A percentile compares a stretch with the other conserved stretches of the same genome.
phyloP scores from a whole-genome alignment of 2,329 filamentous ascomycete species.

The Claviceps sorghi region DNA sequence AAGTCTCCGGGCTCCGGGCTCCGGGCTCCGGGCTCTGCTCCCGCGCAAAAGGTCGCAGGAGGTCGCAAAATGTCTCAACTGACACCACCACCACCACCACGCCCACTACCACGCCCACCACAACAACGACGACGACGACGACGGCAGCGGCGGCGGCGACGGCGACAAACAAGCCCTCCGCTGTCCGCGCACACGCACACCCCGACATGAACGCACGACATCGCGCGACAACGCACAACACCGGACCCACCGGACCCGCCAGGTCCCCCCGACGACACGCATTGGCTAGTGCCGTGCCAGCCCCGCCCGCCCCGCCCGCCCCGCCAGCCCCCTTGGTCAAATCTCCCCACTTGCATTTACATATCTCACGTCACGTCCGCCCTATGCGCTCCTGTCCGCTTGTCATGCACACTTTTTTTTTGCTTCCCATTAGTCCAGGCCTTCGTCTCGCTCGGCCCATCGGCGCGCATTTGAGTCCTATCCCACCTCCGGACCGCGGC shows the following conservation, averaged over 20 bases:
- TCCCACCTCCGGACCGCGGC: slow-evolving; percentile 3
- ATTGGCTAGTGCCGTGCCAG: slow-evolving; percentile 1
- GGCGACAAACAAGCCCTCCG: not conserved
- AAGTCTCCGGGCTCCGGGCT: too few relatives aligned
- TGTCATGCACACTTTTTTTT: slow-evolving; percentile 7
- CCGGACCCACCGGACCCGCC: not conserved
- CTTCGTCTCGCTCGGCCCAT: not conserved
- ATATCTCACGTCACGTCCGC: slow-evolving; percentile 11
- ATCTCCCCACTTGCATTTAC: slow-evolving; percentile 12
- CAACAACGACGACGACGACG: too few relatives aligned
- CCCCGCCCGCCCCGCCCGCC: slow-evolving; percentile 1
- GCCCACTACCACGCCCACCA: too few relatives aligned
- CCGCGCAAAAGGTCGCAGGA: too few relatives aligned
- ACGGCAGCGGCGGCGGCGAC: too few relatives aligned
- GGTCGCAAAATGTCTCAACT: not conserved
- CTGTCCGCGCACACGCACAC: not conserved
- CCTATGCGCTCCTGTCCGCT: slow-evolving; percentile 7
- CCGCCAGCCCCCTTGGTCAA: not conserved
- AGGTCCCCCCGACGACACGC: not conserved
- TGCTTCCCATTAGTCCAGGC: not conserved
- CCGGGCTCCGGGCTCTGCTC: too few relatives aligned
- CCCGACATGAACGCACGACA: not conserved
- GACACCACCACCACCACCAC: too few relatives aligned
- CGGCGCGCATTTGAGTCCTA: slow-evolving; percentile 4
- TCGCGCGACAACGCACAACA: not conserved